Percentiles rank a stretch among this genome's conserved stretches.
These are phyloP conservation scores for Quercus gilva DNA, from an alignment of 306 rosid genomes.

Conservation along the genomic window DNA sequence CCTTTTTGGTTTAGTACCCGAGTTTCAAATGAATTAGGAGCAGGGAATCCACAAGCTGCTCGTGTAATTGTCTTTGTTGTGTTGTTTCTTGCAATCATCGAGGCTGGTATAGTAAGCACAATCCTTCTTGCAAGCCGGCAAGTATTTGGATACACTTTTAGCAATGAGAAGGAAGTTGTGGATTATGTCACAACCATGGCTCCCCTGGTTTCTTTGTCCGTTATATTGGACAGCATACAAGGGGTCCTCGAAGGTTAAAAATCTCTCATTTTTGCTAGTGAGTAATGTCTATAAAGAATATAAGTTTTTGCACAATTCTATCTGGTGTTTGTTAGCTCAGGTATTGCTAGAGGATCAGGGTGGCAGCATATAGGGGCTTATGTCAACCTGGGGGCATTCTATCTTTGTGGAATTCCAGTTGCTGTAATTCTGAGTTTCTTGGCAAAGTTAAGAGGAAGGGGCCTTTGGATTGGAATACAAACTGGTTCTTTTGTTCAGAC, in stretches of 20 bases:
- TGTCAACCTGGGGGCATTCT: conserved; percentile 63
- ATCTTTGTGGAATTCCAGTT: conserved; percentile 70
- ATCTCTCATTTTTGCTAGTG: background rate
- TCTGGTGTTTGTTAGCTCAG: conserved; percentile 22
- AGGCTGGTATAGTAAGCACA: conserved; percentile 34
- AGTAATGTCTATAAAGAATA: background rate
- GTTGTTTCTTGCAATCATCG: conserved; percentile 36
- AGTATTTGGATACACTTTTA: conserved; percentile 53
- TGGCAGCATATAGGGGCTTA: conserved; percentile 75
- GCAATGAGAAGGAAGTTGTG: conserved; percentile 63
- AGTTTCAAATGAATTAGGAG: conserved; percentile 77
- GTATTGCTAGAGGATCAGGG: conserved; percentile 74
- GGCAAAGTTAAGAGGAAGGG: conserved; percentile 49
- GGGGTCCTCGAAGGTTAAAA: conserved; percentile 58
- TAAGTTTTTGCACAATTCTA: background rate
- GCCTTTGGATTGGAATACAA: conserved; percentile 77
- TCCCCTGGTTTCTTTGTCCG: conserved; percentile 52
- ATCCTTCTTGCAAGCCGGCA: conserved; percentile 44
- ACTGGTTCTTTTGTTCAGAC: conserved; percentile 49
- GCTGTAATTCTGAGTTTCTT: conserved; percentile 54
- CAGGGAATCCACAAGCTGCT: conserved; percentile 59
- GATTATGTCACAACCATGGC: conserved; percentile 66
- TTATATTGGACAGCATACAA: conserved; percentile 55
- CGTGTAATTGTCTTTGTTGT: conserved; percentile 45
- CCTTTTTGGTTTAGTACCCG: conserved; percentile 44